A percentile compares a stretch with the other conserved stretches of the same genome.
phyloP scores from a whole-genome alignment of 805 yeast genomes.

The Yamadazyma akitaensis region DNA sequence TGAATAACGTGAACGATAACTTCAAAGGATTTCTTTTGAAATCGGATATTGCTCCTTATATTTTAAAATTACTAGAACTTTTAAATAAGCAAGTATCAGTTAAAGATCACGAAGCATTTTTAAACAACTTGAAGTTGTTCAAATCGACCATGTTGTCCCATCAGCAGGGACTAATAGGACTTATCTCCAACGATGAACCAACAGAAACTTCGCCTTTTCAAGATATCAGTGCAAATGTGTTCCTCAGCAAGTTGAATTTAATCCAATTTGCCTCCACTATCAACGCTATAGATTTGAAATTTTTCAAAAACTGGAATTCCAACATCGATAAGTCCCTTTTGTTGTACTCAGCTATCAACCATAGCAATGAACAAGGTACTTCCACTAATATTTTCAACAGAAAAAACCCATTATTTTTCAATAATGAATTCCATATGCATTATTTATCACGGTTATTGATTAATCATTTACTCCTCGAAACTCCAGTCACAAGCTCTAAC shows the following conservation, averaged over 20 bases:
- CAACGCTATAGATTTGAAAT: conserved; percentile 62
- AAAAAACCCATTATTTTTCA: conserved; percentile 75
- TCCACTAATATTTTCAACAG: conserved; percentile 38
- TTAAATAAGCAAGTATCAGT: conserved; percentile 23
- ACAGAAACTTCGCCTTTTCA: conserved; percentile 20
- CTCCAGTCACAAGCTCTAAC: conserved; percentile 17
- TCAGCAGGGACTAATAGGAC: conserved; percentile 39
- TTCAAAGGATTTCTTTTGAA: conserved; percentile 72
- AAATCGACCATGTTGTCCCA: conserved; percentile 50
- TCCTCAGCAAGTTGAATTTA: conserved; percentile 51
- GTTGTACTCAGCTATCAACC: conserved; percentile 47
- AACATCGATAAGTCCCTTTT: conserved; percentile 72
- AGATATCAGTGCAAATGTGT: conserved; percentile 40
- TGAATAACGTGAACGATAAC: conserved; percentile 53
- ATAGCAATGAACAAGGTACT: conserved; percentile 5
- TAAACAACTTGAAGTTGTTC: conserved; percentile 44
- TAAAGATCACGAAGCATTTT: conserved; percentile 2
- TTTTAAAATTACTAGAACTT: conserved; percentile 49
- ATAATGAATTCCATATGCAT: conserved; percentile 63
- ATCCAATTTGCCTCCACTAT: conserved; percentile 60
- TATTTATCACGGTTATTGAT: conserved; percentile 70
- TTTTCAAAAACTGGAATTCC: conserved; percentile 74
- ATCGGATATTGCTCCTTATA: conserved; percentile 53
- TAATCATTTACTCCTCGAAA: conserved; percentile 63
- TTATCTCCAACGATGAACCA: conserved; percentile 18